Conservation (phyloP, 257 asterid genomes). For the Solanum gandarillasii region DNA sequence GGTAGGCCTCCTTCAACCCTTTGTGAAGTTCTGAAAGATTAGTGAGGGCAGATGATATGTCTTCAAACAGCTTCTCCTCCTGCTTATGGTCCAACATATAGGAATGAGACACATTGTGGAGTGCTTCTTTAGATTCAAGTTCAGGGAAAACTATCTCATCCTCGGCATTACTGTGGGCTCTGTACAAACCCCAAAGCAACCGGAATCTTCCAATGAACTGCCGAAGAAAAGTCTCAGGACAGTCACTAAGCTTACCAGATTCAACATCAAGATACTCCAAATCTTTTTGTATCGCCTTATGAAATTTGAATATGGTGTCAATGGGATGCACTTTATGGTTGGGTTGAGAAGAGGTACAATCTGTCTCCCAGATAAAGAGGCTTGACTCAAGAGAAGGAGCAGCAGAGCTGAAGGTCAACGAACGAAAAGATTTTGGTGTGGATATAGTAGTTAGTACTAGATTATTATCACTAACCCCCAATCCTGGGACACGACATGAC, state of each 20-base stretch:
- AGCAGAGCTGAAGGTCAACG: constrained; percentile 20
- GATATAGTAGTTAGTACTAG: constrained; percentile 19
- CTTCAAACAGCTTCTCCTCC: constrained; percentile 33
- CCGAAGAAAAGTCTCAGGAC: constrained; percentile 25
- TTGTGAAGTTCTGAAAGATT: constrained; percentile 26
- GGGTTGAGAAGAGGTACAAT: constrained; percentile 7
- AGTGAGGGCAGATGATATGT: constrained; percentile 24
- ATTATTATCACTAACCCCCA: constrained; percentile 27
- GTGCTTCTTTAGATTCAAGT: constrained; percentile 37
- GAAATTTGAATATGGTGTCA: constrained; percentile 42
- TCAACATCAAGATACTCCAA: constrained; percentile 39
- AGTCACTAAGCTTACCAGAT: constrained; percentile 29
- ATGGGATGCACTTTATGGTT: constrained; percentile 24
- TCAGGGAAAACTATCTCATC: constrained; percentile 45
- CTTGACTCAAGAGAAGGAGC: constrained; percentile 45
- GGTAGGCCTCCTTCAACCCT: constrained; percentile 1
- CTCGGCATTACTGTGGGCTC: constrained; percentile 42
- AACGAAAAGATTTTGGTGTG: constrained; percentile 23
- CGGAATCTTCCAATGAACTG: constrained; percentile 39
- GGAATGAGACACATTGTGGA: constrained; percentile 39
- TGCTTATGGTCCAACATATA: constrained; percentile 41
- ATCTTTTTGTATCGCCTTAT: constrained; percentile 40
- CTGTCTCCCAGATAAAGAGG: constrained; percentile 38
- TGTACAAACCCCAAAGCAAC: constrained; percentile 34
- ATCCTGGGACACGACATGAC: constrained; percentile 40